These are phyloP conservation scores for Suhomyces faveliae DNA, from an alignment of 805 yeast genomes.

Conservation along the genomic window DNA sequence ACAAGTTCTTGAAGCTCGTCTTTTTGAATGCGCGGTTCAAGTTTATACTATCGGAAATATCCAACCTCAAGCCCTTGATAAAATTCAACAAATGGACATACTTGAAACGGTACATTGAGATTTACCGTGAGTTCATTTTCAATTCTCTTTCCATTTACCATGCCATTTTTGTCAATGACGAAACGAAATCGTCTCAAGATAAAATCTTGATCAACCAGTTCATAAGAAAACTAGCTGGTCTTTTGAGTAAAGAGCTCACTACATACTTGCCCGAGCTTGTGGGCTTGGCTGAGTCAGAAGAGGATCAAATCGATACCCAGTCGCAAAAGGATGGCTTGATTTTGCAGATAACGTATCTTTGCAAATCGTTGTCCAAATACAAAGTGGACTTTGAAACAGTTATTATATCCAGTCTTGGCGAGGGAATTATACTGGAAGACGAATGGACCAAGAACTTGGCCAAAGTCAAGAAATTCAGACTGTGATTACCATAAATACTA, in stretches of 20 bases:
- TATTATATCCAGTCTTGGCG: conserved; percentile 32
- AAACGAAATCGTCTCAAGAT: conserved; percentile 20
- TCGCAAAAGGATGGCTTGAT: conserved; percentile 63
- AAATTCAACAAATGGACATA: conserved; percentile 56
- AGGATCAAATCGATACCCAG: conserved; percentile 32
- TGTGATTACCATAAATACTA: background rate
- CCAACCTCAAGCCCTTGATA: conserved; percentile 54
- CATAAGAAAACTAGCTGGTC: conserved; percentile 28
- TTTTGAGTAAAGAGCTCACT: conserved; percentile 23
- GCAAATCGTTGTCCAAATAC: conserved; percentile 75
- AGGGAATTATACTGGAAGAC: conserved; percentile 24
- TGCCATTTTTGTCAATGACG: conserved; percentile 49
- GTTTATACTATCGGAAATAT: conserved; percentile 62
- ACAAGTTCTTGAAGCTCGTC: conserved; percentile 45
- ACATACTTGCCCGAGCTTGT: conserved; percentile 22
- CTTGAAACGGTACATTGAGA: conserved; percentile 77
- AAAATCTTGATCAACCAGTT: conserved; percentile 26
- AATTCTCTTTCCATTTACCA: conserved; percentile 66
- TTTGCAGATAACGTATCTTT: conserved; percentile 81
- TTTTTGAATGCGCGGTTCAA: conserved; percentile 66
- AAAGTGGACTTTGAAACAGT: conserved; percentile 67
- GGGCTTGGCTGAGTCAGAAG: conserved; percentile 11
- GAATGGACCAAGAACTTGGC: conserved; percentile 36
- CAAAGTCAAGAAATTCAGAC: conserved; percentile 33
- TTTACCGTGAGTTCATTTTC: conserved; percentile 79